Evolutionary conservation across 805 yeast genomes (phyloP), one percentile per base, ranked within the genome.

Genomic region (Wickerhamomyces sydowiorum): DNA sequence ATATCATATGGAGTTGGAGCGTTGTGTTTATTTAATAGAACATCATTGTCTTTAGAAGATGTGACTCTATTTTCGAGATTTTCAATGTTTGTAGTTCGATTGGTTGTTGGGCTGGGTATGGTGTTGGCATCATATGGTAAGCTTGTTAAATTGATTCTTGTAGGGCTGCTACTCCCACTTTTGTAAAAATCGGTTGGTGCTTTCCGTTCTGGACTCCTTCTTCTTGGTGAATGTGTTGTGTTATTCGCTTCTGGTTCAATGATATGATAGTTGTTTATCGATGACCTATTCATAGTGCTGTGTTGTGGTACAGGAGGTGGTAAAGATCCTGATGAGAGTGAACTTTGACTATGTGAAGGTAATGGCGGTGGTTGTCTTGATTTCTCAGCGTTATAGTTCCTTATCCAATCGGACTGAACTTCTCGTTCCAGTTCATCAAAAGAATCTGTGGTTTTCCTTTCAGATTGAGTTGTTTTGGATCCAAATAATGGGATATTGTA

Each of bases 1-100:
- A 24, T 40, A 7, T 72, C 75, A 36, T 65, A 61, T 2, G 78
- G 77, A 0, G 74, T 65, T 4, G 78, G 78, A 1, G 78, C 77
- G 45, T 69, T 62, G 45, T 57, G 66, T 38, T 53, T 57, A 7
- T 70, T 68, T 15, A 60, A 56, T 4, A 53, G 13, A 2, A 64
- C 49, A 43, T 68, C 70, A 45, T 64, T 57, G 10, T 53, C 58
- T 13, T 51, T 48, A 1, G 22, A 18, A 8, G 31, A 31, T 18
- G 21, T 19, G 9, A 24, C 27, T 24, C 32, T 34, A 7, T 24
- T 29, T 3, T 42, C 38, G 32, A 27, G 19, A 13, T 38, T 21
- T 9, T 46, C 48, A 24, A 46, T 28, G 18, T 41, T 42, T 17
- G 36, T n/a, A n/a, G n/a, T 28, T 22, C 37, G 38, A 1, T 3